Conservation (phyloP, 23 red algal genomes). For the Gracilaria caudata region DNA sequence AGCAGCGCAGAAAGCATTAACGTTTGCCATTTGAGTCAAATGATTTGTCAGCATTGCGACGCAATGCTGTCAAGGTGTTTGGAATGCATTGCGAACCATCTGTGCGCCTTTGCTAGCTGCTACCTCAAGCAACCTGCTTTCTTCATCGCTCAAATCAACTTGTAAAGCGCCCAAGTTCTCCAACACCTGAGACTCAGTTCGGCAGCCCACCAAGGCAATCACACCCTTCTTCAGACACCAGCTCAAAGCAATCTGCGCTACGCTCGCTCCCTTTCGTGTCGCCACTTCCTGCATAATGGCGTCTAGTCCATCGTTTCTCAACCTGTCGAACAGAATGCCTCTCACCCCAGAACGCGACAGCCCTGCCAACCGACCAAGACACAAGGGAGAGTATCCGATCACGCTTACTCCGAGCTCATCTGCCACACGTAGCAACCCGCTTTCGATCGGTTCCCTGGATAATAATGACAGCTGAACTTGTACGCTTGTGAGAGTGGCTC, state of each 20-base stretch:
- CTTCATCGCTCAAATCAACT: conserved; percentile 39
- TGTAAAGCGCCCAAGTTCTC: conserved; percentile 31
- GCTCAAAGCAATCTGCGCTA: conserved; percentile 56
- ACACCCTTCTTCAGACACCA: conserved; percentile 58
- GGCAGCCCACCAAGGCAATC: conserved; percentile 29
- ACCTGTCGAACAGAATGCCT: conserved; percentile 21
- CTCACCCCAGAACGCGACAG: conserved; percentile 36
- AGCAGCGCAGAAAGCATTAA: too few relatives aligned
- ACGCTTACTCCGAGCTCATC: conserved; percentile 49
- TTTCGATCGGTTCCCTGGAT: conserved; percentile 30
- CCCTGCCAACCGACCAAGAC: conserved; percentile 81
- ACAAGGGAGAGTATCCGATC: conserved; percentile 81
- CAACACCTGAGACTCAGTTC: conserved; percentile 29
- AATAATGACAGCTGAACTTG: conserved; percentile 81
- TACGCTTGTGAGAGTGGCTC: conserved; percentile 37
- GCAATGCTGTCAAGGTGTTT: neutral
- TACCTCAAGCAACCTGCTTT: conserved; percentile 14
- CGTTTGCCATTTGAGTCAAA: too few relatives aligned
- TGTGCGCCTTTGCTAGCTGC: conserved; percentile 30
- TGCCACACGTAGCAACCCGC: conserved; percentile 42
- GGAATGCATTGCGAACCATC: conserved; percentile 66
- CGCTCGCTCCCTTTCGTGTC: conserved; percentile 24
- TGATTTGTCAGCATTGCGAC: too few relatives aligned
- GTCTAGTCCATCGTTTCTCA: conserved; percentile 32
- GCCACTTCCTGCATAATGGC: conserved; percentile 17